Conservation (phyloP, 2,329 filamentous ascomycete species). For the Aspergillus sp. region DNA sequence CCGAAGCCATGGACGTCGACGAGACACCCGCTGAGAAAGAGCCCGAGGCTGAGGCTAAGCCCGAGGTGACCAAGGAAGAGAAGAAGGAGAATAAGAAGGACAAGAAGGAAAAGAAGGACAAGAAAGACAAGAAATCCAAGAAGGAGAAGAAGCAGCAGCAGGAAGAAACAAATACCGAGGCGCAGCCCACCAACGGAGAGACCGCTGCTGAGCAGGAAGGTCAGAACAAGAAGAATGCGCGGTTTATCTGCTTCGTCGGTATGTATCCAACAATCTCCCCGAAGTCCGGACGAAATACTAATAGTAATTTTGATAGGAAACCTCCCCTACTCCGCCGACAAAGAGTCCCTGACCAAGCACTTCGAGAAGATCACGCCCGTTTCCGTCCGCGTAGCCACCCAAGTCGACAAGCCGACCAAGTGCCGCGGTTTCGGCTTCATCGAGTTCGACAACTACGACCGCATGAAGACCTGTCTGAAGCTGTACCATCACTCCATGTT, state of each 20-base stretch:
- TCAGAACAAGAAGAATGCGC: slow-evolving; percentile 45
- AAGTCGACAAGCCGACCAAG: slow-evolving; percentile 62
- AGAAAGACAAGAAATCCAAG: slow-evolving; percentile 25
- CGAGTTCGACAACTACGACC: slow-evolving; percentile 82
- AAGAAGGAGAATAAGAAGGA: slow-evolving; percentile 24
- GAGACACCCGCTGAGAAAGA: slow-evolving; percentile 9
- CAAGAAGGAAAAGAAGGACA: slow-evolving; percentile 31
- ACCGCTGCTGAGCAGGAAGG: slow-evolving; percentile 21
- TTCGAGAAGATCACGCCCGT: slow-evolving; percentile 74
- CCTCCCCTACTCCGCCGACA: slow-evolving; percentile 80
- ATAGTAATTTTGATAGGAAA: no score
- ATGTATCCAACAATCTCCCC: slow-evolving; percentile 35
- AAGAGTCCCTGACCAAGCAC: slow-evolving; percentile 68
- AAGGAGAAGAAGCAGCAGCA: slow-evolving; percentile 34
- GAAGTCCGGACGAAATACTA: no score
- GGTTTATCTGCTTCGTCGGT: slow-evolving; percentile 80
- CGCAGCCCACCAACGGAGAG: slow-evolving; percentile 9
- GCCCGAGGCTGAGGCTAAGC: slow-evolving; percentile 3
- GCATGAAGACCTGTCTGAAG: slow-evolving; percentile 90
- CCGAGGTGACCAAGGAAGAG: slow-evolving; percentile 10
- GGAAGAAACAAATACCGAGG: slow-evolving; percentile 1
- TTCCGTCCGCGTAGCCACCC: slow-evolving; percentile 71
- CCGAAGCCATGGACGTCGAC: slow-evolving; percentile 23
- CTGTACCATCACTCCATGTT: slow-evolving; percentile 87
- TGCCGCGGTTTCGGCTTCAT: slow-evolving; percentile 82